These are phyloP conservation scores for Septoria petroselini DNA, from an alignment of 2,329 filamentous ascomycete species.

Conservation along the genomic window DNA sequence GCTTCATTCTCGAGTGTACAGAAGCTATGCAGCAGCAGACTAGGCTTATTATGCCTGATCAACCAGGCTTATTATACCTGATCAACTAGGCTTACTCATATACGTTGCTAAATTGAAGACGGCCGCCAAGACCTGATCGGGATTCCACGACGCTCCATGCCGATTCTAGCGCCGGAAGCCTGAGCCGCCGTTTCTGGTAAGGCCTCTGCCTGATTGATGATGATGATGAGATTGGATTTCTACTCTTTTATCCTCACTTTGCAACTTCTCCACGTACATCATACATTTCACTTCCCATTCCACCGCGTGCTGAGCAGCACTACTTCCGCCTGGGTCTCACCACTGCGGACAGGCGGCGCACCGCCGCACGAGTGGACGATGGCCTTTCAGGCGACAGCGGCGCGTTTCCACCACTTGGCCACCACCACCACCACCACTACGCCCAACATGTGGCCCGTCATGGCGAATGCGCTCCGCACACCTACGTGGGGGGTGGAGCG, in stretches of 20 bases:
- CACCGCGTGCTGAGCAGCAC: not conserved
- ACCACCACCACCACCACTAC: slow-evolving; percentile 42
- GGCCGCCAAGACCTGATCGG: too few relatives aligned
- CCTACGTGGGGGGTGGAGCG: slow-evolving; percentile 19
- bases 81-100: too few relatives aligned
- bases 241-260: too few relatives aligned
- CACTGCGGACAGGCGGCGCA: slow-evolving; percentile 10
- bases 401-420: slow-evolving; percentile 49
- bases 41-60: too few relatives aligned
- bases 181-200: too few relatives aligned
- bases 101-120: too few relatives aligned
- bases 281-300: not conserved
- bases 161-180: not conserved
- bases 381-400: slow-evolving; percentile 51
- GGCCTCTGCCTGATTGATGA: not conserved
- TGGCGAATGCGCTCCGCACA: slow-evolving; percentile 39
- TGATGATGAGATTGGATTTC: too few relatives aligned
- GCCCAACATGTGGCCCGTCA: slow-evolving; percentile 41
- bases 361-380: slow-evolving; percentile 39
- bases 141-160: not conserved
- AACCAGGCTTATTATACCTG: too few relatives aligned
- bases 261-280: too few relatives aligned
- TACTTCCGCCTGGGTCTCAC: slow-evolving; percentile 5
- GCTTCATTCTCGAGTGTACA: too few relatives aligned
- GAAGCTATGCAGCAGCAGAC: too few relatives aligned